Conservation (phyloP, 208 protist genomes). For the Trypanosoma conorhini region DNA sequence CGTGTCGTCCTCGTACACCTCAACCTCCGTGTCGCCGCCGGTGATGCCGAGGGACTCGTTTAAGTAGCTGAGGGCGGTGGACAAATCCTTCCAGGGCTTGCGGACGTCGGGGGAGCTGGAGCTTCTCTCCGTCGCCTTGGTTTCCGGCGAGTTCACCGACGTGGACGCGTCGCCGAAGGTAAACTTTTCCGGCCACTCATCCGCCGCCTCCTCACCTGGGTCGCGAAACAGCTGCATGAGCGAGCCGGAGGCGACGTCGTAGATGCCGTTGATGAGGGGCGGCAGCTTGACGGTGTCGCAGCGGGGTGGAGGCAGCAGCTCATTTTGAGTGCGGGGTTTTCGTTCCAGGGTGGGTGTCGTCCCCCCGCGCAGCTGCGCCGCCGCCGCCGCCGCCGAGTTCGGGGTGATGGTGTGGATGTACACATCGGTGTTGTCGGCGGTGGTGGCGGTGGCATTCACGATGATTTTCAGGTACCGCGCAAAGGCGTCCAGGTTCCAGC, state of each 20-base stretch:
- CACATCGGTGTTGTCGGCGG: constrained; percentile 6
- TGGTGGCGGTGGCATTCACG: constrained; percentile 68
- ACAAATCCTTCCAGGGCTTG: constrained; percentile 52
- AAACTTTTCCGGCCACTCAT: background rate
- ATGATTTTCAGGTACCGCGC: constrained; percentile 89
- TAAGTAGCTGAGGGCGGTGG: constrained; percentile 55
- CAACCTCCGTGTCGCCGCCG: constrained; percentile 48
- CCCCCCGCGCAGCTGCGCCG: background rate
- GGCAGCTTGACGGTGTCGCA: constrained; percentile 53
- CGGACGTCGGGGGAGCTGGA: background rate
- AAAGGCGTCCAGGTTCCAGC: constrained; percentile 89
- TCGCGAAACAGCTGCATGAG: constrained; percentile 53
- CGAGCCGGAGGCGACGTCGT: constrained; percentile 71
- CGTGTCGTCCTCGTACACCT: constrained; percentile 26
- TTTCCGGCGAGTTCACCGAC: background rate
- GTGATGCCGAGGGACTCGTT: constrained; percentile 78
- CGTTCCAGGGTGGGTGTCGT: constrained; percentile 4
- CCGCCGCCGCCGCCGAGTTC: background rate
- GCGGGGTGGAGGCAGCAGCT: constrained; percentile 18
- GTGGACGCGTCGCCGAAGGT: constrained; percentile 19
- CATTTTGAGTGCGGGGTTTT: constrained; percentile 1
- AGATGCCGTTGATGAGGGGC: constrained; percentile 82
- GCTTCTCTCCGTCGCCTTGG: background rate
- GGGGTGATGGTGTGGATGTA: constrained; percentile 21
- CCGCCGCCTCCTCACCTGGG: background rate